Percentiles rank a stretch among this genome's conserved stretches.
Conservation (phyloP, 495 filamentous ascomycete species). For the Rhizodiscina lignyota region DNA sequence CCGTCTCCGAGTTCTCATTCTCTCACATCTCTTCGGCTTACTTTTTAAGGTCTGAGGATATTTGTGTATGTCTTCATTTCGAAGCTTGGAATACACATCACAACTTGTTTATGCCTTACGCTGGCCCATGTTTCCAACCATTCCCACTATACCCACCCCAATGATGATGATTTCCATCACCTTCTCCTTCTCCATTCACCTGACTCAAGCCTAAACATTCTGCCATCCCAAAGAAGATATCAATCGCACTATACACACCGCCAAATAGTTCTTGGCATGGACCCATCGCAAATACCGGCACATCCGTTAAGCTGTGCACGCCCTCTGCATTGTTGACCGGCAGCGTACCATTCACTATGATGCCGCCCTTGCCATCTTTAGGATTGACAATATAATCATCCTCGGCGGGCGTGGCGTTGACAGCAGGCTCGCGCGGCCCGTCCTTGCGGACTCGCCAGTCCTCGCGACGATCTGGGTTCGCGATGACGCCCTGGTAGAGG, state of each 20-base stretch:
- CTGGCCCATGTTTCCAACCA: too few species aligned
- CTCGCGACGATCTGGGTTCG: conserved; percentile 51
- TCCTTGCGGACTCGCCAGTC: conserved; percentile 35
- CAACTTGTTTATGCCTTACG: too few species aligned
- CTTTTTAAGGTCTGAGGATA: too few species aligned
- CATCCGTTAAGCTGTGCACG: conserved; percentile 60
- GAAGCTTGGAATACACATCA: too few species aligned
- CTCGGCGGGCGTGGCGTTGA: conserved; percentile 17
- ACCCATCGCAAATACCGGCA: conserved; percentile 55
- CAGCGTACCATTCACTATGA: conserved; percentile 52
- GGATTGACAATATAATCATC: conserved; percentile 41
- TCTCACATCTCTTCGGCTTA: too few species aligned
- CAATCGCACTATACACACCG: conserved; percentile 49
- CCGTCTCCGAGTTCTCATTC: too few species aligned
- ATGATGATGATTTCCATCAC: too few species aligned
- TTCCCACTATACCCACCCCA: too few species aligned
- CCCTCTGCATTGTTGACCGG: conserved; percentile 37
- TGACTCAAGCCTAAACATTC: conserved; percentile 39
- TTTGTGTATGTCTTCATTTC: too few species aligned
- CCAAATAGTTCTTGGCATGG: conserved; percentile 57
- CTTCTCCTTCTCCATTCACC: too few species aligned
- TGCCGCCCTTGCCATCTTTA: conserved; percentile 43
- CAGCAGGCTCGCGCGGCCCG: conserved; percentile 38
- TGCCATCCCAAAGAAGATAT: conserved; percentile 59
- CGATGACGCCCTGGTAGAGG: conserved; percentile 44